A percentile compares a stretch with the other conserved stretches of the same genome.
These are phyloP conservation scores for Microdochium nivale DNA, from an alignment of 2,329 filamentous ascomycete genomes.

Conservation along the genomic window DNA sequence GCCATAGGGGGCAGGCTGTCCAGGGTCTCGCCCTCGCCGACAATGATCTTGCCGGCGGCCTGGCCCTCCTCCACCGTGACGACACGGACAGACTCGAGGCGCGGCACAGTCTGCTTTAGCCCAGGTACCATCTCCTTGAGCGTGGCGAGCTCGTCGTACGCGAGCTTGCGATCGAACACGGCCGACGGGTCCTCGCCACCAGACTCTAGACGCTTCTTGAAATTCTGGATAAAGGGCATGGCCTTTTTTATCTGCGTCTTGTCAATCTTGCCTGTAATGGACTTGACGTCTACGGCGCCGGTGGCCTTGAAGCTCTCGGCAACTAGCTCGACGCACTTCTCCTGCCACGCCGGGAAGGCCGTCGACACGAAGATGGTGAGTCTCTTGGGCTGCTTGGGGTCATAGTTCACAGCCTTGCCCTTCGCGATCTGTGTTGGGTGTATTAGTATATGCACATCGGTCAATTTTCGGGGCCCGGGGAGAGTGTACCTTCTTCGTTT, in stretches of 20 bases:
- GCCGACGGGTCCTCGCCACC: constrained; percentile 55
- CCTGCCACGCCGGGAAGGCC: constrained; percentile 83
- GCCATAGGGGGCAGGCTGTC: constrained; percentile 47
- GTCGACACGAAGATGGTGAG: constrained; percentile 77
- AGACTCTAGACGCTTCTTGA: constrained; percentile 71
- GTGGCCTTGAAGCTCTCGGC: constrained; percentile 58
- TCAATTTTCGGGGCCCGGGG: background rate
- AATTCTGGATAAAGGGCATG: constrained; percentile 86
- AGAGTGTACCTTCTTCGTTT: constrained; percentile 58
- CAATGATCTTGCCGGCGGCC: constrained; percentile 52
- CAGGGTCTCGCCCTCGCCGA: constrained; percentile 43
- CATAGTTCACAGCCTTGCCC: constrained; percentile 77
- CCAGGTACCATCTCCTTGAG: constrained; percentile 71
- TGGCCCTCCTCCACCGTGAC: constrained; percentile 62
- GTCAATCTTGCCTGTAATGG: constrained; percentile 51
- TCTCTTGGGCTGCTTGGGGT: constrained; percentile 87
- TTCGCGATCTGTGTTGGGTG: constrained; percentile 55
- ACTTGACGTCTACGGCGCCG: constrained; percentile 34
- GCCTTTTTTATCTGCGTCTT: constrained; percentile 94
- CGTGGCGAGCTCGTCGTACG: constrained; percentile 75
- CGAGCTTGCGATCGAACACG: constrained; percentile 76
- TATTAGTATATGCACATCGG: background rate
- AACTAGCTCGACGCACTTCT: constrained; percentile 77
- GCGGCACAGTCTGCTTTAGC: constrained; percentile 63
- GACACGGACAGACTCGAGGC: constrained; percentile 63